Evolutionary conservation across 768 basidiomycete genomes (phyloP).

Genomic region (Fomitopsis serialis): DNA sequence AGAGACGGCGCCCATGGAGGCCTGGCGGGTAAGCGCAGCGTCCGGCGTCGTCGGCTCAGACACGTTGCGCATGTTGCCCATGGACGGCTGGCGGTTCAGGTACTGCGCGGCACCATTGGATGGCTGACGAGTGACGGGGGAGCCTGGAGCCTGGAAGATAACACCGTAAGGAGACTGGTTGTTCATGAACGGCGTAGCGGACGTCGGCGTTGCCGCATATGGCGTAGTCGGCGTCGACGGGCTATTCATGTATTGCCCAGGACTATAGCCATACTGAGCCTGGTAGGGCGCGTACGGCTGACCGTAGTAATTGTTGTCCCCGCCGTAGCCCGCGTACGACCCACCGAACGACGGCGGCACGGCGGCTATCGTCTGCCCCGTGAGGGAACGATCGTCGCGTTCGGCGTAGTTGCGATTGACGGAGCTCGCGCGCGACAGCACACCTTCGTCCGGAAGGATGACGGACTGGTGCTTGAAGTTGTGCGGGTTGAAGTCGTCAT

Average conservation of each 20-base stretch:
- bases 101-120: slow-evolving; percentile 1
- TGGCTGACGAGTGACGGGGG: slow-evolving; percentile 12
- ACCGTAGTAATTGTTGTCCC: slow-evolving; percentile 10
- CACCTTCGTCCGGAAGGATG: slow-evolving; percentile 46
- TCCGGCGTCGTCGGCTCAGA: too few relatives aligned
- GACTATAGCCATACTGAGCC: slow-evolving; percentile 28
- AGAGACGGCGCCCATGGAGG: too few relatives aligned
- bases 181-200: slow-evolving; percentile 34
- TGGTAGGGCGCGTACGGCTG: slow-evolving; percentile 8
- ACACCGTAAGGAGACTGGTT: slow-evolving; percentile 23
- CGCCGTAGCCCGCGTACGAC: background rate
- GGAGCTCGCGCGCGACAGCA: slow-evolving; percentile 30
- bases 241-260: slow-evolving; percentile 26
- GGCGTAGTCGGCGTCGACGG: slow-evolving; percentile 12
- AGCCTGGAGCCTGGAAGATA: background rate
- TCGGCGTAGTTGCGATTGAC: slow-evolving; percentile 23
- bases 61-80: too few relatives aligned
- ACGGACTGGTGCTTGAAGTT: slow-evolving; percentile 63
- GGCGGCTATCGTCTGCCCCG: slow-evolving; percentile 37
- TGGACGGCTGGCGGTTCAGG: slow-evolving; percentile 15
- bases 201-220: slow-evolving; percentile 19
- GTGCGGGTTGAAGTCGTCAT: slow-evolving; percentile 44
- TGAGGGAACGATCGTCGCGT: slow-evolving; percentile 58
- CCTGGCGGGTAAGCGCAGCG: too few relatives aligned
- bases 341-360: slow-evolving; percentile 5